Evolutionary conservation across 1,284 basidiomycete species (phyloP), one percentile per base, ranked within the genome.

Genomic region (Ganoderma leucocontextum): DNA sequence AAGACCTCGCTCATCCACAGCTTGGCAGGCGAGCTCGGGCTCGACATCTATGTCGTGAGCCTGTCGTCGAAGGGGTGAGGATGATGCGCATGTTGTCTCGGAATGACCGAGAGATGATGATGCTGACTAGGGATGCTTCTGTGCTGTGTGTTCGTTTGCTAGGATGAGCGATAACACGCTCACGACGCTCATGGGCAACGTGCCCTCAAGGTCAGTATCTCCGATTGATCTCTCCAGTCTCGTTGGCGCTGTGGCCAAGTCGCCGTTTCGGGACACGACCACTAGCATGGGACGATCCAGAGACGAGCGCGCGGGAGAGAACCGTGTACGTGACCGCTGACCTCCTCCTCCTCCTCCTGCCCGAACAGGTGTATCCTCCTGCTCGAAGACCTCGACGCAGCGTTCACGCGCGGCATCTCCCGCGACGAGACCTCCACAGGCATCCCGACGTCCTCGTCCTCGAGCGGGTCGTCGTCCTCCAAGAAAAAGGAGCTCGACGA

Each of bases 111-210:
- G 52, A 29, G 12, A 19, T 22, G 12, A 19, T 22, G n/a, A 13
- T 12, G 52, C 62, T 70, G 62, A 78, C 68, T 47, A 35, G 25
- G 65, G 64, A 38, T 65, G 12, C 35, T 38, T 38, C 13, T 22
- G 19, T 9, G 29, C 8, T 33, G 33, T 12, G 33, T 55, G 29
- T 44, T n/a, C 22, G 47, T 25, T 12, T 7, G 55, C 64, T 75
- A 93, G 92, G 68, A 94, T 96, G 91, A 94, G 92, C 80, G 95
- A 96, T 80, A 93, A 93, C 78, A 93, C 89, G 4, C 82, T 96
- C 75, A 87, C 90, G 59, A 92, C 91, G 64, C 84, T 95, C 75
- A 93, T 96, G 90, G 91, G 91, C 61, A 87, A 89, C 81, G 92
- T 95, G 76, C 93, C 95, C 42, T 88, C 91, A 71, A 90, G 93